Percentiles rank a stretch among this genome's conserved stretches.
These are phyloP conservation scores for Cymbopogon citratus DNA, from an alignment of 176 grass and related monocot species.

Conservation along the genomic window DNA sequence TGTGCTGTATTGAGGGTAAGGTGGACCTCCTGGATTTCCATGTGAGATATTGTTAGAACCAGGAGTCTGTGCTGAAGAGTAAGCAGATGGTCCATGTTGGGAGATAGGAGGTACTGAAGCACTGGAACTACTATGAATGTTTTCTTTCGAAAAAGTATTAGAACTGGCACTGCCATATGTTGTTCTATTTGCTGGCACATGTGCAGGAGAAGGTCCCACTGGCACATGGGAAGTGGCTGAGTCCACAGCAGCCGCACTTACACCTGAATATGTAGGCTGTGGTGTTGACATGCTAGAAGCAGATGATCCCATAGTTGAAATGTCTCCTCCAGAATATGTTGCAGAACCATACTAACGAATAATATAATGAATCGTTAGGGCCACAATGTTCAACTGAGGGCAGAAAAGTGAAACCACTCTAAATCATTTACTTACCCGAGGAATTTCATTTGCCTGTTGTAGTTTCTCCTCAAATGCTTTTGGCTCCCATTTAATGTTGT, in stretches of 20 bases:
- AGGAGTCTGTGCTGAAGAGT: constrained; percentile 29
- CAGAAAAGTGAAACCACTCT: not conserved
- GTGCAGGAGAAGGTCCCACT: not conserved
- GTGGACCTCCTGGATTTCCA: constrained; percentile 27
- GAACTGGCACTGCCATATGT: not conserved
- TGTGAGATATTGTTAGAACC: constrained; percentile 25
- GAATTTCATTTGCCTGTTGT: constrained; percentile 63
- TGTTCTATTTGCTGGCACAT: constrained; percentile 16
- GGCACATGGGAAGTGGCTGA: constrained; percentile 17
- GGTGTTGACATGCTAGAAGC: constrained; percentile 35
- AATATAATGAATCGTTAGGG: constrained; percentile 26
- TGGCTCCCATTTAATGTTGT: constrained; percentile 82
- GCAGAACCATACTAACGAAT: constrained; percentile 52
- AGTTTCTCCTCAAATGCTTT: constrained; percentile 76
- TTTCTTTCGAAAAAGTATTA: constrained; percentile 29
- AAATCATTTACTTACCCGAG: constrained; percentile 48
- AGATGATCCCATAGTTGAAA: constrained; percentile 36
- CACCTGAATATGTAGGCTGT: constrained; percentile 24
- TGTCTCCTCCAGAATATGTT: constrained; percentile 48
- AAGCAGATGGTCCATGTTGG: constrained; percentile 26
- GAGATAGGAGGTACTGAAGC: constrained; percentile 30
- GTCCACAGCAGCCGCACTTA: constrained; percentile 5
- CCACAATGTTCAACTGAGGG: not conserved
- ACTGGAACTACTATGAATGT: constrained; percentile 2
- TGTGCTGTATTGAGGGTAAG: constrained; percentile 32